Evolutionary conservation across 2,329 filamentous ascomycete genomes (phyloP), one percentile per base, ranked within the genome.

Genomic region (Esteya vermicola): DNA sequence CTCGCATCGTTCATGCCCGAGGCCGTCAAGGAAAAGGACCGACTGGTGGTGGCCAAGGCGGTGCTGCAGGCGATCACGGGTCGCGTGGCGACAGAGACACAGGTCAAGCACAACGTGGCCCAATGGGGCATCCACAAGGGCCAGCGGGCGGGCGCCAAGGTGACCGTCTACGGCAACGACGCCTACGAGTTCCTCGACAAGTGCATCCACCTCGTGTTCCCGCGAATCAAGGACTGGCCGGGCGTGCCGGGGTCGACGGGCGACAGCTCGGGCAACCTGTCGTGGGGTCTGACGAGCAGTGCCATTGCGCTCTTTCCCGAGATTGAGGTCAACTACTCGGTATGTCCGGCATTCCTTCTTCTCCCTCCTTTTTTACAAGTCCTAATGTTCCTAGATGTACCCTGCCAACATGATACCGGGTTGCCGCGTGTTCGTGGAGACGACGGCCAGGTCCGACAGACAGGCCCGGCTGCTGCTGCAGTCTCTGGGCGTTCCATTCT

Each of bases 181-280:
- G 91, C 93, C 52, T 83, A 85, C 47, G 81, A 95, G 57, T 95
- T 98, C 58, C 56, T 98, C 33, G 82, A 89, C 53, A 94, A 94
- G 65, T 67, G 86, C 50, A 69, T 96, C 41, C 85, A 93, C 56
- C 67, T 96, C 9, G 88, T 98, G 6, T 70, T 96, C 56, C 91
- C 91, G 30, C 83, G 79, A 54, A 93, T 98, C 61, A 98, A 96
- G 68, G 91, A 98, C 51, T 98, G 85, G 82, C 75, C 74, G 41
- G 91, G 91, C 18, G 53, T 76, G 41, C 55, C 61, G 48, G 68
- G 57, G 25, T 73, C 65, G 33, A 84, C 84, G 30, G 91, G 91
- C 54, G 91, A 98, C 58, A 78, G 77, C 54, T 80, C 81, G 45
- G 91, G 91, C 28, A 95, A 96, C 58, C 70, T 98, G 49, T 71